Base-by-base conservation (phyloP, 345 rosid genomes). In the Brassica nigra region DNA sequence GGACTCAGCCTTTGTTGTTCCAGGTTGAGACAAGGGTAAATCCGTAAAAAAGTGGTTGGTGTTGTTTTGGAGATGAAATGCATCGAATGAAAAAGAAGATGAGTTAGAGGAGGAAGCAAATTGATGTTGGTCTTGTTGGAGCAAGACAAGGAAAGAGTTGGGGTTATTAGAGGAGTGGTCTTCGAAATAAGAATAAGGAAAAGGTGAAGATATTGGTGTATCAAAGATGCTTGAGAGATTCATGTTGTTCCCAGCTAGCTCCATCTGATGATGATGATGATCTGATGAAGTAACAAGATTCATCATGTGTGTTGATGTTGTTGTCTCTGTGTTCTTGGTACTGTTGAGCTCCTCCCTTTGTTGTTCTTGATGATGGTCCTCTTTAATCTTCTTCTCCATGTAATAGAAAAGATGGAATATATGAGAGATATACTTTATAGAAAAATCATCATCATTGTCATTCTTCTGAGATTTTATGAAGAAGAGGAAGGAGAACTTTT, bases 201-300 rank as follows among this genome's bases (percentile, higher is more conserved):
- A 78, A 14, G 73, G 74, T 81, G 78, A 82, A 74, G 83, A 59
- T 80, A 69, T 69, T 4, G 86, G 73, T 64, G 82, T 81, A 81
- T 92, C 94, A 8, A 92, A 91, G 87, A 91, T 85, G 89, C 85
- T 84, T 23, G 84, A 74, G 15, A 74, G 77, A 27, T 67, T 68
- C 36, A 33, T 54, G 63, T 55, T 70, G 47, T 31, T 73, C 34
- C 78, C 68, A 67, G 85, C 86, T 86, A 76, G 79, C 80, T 88
- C 92, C 14, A 79, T 23, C 54, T 85, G 90, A 61, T 62, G 71
- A 55, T 37, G 76, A 75, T 75, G 75, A 75, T 70, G 76, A 68
- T 74, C 67, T 52, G 83, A 63, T 69, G 79, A 69, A 30, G 80
- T 20, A 74, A 78, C 69, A 4, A 88, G 84, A 86, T 84, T 87